A percentile compares a stretch with the other conserved stretches of the same genome.
Conservation (phyloP, 1,284 basidiomycete species). For the Cutaneotrichosporon sp. region DNA sequence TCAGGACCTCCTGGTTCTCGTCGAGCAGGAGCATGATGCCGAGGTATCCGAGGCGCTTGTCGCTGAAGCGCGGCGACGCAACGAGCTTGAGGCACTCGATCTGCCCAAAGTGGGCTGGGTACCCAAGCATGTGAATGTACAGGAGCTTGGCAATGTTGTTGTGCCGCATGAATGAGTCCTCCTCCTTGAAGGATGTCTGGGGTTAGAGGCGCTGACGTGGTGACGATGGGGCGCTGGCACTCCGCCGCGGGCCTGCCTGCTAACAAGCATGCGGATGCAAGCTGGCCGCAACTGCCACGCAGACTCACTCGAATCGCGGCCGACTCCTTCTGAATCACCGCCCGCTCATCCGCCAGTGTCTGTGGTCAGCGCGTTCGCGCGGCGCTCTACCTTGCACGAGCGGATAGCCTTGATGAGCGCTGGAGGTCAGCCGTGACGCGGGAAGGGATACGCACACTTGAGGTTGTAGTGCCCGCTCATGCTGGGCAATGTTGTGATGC, state of each 20-base stretch:
- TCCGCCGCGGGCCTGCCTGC: no score
- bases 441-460: slow-evolving; percentile 64
- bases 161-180: slow-evolving; percentile 88
- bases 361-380: slow-evolving; percentile 47
- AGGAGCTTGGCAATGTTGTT: slow-evolving; percentile 98
- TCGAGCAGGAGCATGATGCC: slow-evolving; percentile 98
- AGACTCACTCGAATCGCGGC: slow-evolving; percentile 76
- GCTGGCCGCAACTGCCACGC: no score
- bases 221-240: no score
- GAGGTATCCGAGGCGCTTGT: slow-evolving; percentile 95
- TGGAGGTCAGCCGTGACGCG: slow-evolving; percentile 49
- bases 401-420: slow-evolving; percentile 94
- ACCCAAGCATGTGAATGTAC: slow-evolving; percentile 99
- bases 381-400: slow-evolving; percentile 73
- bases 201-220: no score
- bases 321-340: slow-evolving; percentile 96
- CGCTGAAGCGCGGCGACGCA: slow-evolving; percentile 93
- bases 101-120: slow-evolving; percentile 98
- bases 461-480: slow-evolving; percentile 74
- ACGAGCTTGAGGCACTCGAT: slow-evolving; percentile 99
- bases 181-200: slow-evolving; percentile 90
- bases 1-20: slow-evolving; percentile 97
- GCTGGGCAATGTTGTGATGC: neutral
- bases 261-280: no score
- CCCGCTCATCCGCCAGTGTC: slow-evolving; percentile 98